These are phyloP conservation scores for Corylus heterophylla DNA, from an alignment of 306 rosid species.

Conservation along the genomic window DNA sequence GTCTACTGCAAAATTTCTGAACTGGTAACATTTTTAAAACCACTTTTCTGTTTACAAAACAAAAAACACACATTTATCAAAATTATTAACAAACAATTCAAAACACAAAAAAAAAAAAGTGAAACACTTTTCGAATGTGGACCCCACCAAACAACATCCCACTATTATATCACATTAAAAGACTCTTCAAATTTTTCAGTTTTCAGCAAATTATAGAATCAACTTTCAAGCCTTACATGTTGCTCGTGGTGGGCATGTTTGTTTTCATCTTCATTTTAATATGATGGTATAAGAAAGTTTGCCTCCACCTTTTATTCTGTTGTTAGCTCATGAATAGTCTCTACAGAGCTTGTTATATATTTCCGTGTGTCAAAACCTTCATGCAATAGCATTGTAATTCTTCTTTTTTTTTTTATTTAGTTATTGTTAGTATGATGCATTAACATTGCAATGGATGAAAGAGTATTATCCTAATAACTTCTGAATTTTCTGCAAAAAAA, in stretches of 20 bases:
- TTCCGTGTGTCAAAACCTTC: not conserved
- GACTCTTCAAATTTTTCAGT: too few species aligned
- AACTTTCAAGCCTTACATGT: not conserved
- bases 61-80: too few species aligned
- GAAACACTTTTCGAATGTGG: too few species aligned
- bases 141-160: too few species aligned
- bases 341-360: not conserved
- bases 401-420: too few species aligned
- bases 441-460: not conserved
- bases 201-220: too few species aligned
- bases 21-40: too few species aligned
- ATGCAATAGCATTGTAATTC: not conserved
- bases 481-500: constrained; percentile 28
- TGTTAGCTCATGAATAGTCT: not conserved
- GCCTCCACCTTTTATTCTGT: not conserved
- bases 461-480: constrained; percentile 8
- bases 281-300: not conserved
- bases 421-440: not conserved
- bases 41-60: too few species aligned
- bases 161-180: too few species aligned
- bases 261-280: not conserved
- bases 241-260: not conserved
- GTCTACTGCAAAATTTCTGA: not conserved
- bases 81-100: too few species aligned
- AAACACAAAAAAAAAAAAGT: too few species aligned